Conservation (phyloP, 768 basidiomycete species). For the Kwoniella mangroviensis region DNA sequence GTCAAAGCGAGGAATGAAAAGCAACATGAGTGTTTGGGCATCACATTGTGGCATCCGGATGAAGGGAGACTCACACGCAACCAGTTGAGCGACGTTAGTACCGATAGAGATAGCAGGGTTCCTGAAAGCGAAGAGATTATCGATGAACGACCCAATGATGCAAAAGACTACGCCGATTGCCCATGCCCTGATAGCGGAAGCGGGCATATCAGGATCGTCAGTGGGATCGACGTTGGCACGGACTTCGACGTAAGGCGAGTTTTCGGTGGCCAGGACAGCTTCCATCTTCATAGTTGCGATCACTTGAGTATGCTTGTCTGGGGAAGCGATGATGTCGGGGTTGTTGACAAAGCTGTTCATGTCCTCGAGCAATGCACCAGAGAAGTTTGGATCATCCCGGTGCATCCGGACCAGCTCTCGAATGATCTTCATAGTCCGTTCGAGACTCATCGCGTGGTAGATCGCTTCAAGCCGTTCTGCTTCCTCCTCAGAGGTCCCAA, state of each 20-base stretch:
- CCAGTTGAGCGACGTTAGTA: slow-evolving; percentile 73
- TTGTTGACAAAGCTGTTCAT: slow-evolving; percentile 17
- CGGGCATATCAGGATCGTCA: slow-evolving; percentile 43
- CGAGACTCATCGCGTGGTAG: slow-evolving; percentile 2
- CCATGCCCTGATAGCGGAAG: slow-evolving; percentile 41
- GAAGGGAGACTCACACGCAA: slow-evolving; percentile 58
- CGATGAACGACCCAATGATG: slow-evolving; percentile 63
- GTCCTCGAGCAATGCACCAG: slow-evolving; percentile 5
- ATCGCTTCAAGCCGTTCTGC: background rate
- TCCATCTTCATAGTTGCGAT: slow-evolving; percentile 20
- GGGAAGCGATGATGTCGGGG: slow-evolving; percentile 16
- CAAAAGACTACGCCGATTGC: slow-evolving; percentile 58
- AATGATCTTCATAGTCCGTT: slow-evolving; percentile 12
- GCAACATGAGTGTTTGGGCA: background rate
- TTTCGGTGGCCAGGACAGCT: slow-evolving; percentile 58
- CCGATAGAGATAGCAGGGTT: slow-evolving; percentile 67
- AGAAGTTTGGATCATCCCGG: slow-evolving; percentile 24
- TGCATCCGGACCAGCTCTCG: slow-evolving; percentile 15
- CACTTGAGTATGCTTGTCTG: slow-evolving; percentile 13
- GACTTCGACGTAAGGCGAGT: slow-evolving; percentile 81
- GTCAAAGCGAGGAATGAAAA: background rate
- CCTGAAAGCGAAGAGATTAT: slow-evolving; percentile 61
- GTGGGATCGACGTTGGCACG: slow-evolving; percentile 66
- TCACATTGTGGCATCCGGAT: background rate
- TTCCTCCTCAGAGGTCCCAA: slow-evolving; percentile 15